Base-by-base conservation (phyloP, 768 basidiomycete genomes). In the Xanthoconium stramineum region DNA sequence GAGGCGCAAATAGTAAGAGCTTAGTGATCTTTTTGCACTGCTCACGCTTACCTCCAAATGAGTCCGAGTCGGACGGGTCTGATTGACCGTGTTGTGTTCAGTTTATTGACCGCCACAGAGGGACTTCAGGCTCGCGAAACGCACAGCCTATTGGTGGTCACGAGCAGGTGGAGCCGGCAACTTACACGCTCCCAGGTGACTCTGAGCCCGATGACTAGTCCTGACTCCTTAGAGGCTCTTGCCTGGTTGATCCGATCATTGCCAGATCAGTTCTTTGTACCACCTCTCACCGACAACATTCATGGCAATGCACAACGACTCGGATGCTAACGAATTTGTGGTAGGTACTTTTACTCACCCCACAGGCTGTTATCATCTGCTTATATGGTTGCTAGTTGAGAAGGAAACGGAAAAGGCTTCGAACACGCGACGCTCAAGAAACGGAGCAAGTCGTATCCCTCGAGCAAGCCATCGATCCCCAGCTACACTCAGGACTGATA, bases 401-500 rank as follows among this genome's bases (percentile, higher is more conserved):
- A 60, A 68, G 66, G 58, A 69, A 37, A 50, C 60, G 68, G 24
- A 69, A 61, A 48, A 68, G 68, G 32, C n/a, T 50, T 13, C 57
- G n/a, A 8, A 49, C 20, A 30, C 42, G 47, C 37, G 33, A 50
- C n/a, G 15, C 30, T 35, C 51, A 36, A 39, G 59, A 55, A 38
- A 5, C 29, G 10, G 55, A 50, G 43, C 9, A 45, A 9, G 37
- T 13, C 19, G 3, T 13, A 36, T 14, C 48, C 30, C 38, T 51
- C 36, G 33, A 33, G 13, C 46, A 50, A 52, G 24, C 30, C 3
- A 47, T 14, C 3, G 50, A 57, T 14, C 15, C 24, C 7, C 30
- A 6, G n/a, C 40, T 19, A 15, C 32, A 47, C 15, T 13, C 50
- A 6, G 43, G 40, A 32, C 38, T 65, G 40, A 50, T 67, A 43